Evolutionary conservation across 2,329 filamentous ascomycete species (phyloP).

Genomic region (Paracamarosporium sp.): DNA sequence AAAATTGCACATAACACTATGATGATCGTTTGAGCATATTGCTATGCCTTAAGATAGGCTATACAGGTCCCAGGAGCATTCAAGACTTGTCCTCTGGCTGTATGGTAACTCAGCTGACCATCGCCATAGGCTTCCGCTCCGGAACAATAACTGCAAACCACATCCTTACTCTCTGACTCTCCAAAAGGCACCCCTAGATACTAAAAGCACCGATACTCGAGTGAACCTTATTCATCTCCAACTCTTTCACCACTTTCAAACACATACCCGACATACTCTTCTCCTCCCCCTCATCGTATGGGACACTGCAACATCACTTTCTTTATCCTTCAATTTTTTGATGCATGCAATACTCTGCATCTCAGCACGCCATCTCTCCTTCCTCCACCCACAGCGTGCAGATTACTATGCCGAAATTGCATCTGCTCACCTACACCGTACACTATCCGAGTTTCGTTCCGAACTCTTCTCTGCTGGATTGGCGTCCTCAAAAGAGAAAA

Average conservation of each 20-base stretch:
- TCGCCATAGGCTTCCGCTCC: too few relatives aligned
- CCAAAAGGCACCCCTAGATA: too few relatives aligned
- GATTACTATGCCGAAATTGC: not conserved
- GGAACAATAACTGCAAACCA: too few relatives aligned
- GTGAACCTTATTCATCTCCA: not conserved
- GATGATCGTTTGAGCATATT: too few relatives aligned
- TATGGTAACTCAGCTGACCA: too few relatives aligned
- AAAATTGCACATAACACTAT: too few relatives aligned
- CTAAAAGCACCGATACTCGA: not conserved
- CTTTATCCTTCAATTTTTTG: not conserved
- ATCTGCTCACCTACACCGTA: not conserved
- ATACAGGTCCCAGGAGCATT: too few relatives aligned
- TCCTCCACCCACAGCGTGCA: not conserved
- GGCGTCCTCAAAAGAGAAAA: not conserved
- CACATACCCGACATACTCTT: not conserved
- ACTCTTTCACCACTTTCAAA: constrained; percentile 4
- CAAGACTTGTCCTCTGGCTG: too few relatives aligned
- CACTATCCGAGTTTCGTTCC: not conserved
- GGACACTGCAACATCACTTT: not conserved
- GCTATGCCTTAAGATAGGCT: too few relatives aligned
- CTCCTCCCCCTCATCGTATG: not conserved
- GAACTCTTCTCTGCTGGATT: not conserved
- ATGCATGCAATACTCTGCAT: not conserved
- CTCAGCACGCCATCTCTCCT: not conserved
- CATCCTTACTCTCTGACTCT: too few relatives aligned